These are phyloP conservation scores for Cercospora sp. DNA, from an alignment of 2,329 filamentous ascomycete species.

Conservation along the genomic window DNA sequence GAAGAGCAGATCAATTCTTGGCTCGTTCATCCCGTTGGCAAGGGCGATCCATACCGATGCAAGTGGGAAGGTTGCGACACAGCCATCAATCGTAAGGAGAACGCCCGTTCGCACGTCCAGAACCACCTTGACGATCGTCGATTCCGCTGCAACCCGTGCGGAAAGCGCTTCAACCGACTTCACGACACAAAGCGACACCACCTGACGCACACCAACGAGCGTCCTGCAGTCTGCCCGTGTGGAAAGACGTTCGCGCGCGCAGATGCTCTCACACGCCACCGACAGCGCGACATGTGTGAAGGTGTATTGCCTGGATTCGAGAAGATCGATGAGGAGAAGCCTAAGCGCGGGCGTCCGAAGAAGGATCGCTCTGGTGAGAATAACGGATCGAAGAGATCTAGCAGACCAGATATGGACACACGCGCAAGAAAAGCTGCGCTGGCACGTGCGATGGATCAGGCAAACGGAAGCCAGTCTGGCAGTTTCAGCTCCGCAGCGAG, in stretches of 20 bases:
- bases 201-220: slow-evolving; percentile 95
- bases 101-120: slow-evolving; percentile 97
- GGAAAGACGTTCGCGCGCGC: slow-evolving; percentile 93
- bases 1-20: slow-evolving; percentile 66
- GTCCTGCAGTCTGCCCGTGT: slow-evolving; percentile 92
- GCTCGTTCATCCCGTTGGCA: slow-evolving; percentile 49
- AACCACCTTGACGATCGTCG: slow-evolving; percentile 96
- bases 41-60: slow-evolving; percentile 50
- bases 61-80: slow-evolving; percentile 73
- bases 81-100: slow-evolving; percentile 94
- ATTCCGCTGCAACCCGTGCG: slow-evolving; percentile 88
- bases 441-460: slow-evolving; percentile 48
- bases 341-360: slow-evolving; percentile 66
- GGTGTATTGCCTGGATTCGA: slow-evolving; percentile 79
- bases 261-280: slow-evolving; percentile 89
- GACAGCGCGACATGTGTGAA: slow-evolving; percentile 94
- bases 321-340: slow-evolving; percentile 59
- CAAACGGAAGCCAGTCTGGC: slow-evolving; percentile 18
- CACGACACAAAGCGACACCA: slow-evolving; percentile 96
- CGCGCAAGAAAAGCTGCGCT: slow-evolving; percentile 57
- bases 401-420: slow-evolving; percentile 56
- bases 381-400: slow-evolving; percentile 25
- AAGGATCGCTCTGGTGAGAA: slow-evolving; percentile 52
- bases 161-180: slow-evolving; percentile 94
- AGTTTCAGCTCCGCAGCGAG: slow-evolving; percentile 34